Evolutionary conservation across 2,329 filamentous ascomycete genomes (phyloP).

Genomic region (Botrytis aclada): DNA sequence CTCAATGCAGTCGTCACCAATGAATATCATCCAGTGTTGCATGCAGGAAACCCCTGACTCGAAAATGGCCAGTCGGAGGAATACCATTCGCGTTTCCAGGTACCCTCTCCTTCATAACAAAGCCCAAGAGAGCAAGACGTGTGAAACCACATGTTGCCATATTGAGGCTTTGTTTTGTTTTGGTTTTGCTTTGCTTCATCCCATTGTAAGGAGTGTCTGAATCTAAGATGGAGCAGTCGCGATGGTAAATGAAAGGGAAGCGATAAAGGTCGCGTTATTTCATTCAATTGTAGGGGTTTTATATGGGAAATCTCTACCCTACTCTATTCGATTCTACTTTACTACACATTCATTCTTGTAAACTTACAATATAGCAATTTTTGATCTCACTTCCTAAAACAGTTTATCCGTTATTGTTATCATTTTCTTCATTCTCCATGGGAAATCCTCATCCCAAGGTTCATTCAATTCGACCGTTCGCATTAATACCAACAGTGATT

Average conservation of each 20-base stretch:
- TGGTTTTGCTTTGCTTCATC: slow-evolving; percentile 26
- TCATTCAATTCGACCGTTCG: neutral
- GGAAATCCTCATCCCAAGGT: neutral
- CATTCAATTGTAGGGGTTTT: neutral
- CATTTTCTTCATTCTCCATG: neutral
- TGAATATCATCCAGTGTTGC: slow-evolving; percentile 7
- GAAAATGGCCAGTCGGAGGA: slow-evolving; percentile 28
- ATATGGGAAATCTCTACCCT: neutral
- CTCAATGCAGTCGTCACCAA: slow-evolving; percentile 27
- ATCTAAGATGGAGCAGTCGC: slow-evolving; percentile 9
- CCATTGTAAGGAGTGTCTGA: neutral
- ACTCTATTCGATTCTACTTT: neutral
- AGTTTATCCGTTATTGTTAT: neutral
- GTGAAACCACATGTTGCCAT: slow-evolving; percentile 29
- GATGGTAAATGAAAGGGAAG: slow-evolving; percentile 7
- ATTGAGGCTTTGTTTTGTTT: slow-evolving; percentile 36
- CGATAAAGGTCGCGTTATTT: slow-evolving; percentile 27
- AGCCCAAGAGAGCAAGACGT: slow-evolving; percentile 22
- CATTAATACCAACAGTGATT: neutral
- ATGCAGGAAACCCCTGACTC: slow-evolving; percentile 19
- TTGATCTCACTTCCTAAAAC: neutral
- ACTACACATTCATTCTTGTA: neutral
- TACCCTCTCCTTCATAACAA: slow-evolving; percentile 32
- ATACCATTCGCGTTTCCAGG: slow-evolving; percentile 29
- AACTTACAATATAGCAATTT: neutral